A percentile compares a stretch with the other conserved stretches of the same genome.
These are phyloP conservation scores for Austroboletus rostrupii DNA, from an alignment of 1,284 basidiomycete species.

Conservation along the genomic window DNA sequence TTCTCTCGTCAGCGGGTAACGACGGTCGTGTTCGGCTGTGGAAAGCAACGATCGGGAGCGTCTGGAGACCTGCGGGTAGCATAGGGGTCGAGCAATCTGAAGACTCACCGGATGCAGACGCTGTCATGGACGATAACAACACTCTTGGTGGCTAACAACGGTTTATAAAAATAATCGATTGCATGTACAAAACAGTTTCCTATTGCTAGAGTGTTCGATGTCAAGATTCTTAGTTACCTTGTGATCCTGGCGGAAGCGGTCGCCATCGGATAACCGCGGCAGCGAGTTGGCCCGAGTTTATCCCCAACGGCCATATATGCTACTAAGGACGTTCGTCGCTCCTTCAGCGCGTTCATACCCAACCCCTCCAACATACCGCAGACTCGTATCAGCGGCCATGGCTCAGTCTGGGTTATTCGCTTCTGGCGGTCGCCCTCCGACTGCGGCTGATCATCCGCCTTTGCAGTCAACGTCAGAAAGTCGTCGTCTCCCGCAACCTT, in stretches of 20 bases:
- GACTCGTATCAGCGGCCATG: conserved; percentile 2
- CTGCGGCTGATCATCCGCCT: conserved; percentile 24
- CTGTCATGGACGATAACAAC: conserved; percentile 31
- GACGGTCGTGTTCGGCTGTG: conserved; percentile 86
- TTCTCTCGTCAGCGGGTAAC: conserved; percentile 84
- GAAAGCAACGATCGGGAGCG: conserved; percentile 75
- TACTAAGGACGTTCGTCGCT: too few relatives aligned
- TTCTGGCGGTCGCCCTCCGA: conserved; percentile 7
- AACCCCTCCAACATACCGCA: neutral
- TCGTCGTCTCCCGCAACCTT: conserved; percentile 66
- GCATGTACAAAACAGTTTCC: neutral
- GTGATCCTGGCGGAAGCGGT: too few relatives aligned
- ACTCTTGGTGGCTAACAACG: conserved; percentile 18
- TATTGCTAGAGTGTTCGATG: too few relatives aligned
- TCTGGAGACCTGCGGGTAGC: conserved; percentile 75
- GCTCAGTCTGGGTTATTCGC: conserved; percentile 26
- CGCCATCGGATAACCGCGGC: too few relatives aligned
- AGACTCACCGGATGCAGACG: conserved; percentile 42
- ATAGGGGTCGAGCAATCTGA: conserved; percentile 73
- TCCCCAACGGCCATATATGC: too few relatives aligned
- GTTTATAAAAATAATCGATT: neutral
- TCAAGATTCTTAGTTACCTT: too few relatives aligned
- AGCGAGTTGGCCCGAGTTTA: too few relatives aligned
- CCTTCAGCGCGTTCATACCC: too few relatives aligned
- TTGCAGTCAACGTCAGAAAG: conserved; percentile 39